Conservation (phyloP, 345 rosid genomes). For the Eucalyptus polybractea region DNA sequence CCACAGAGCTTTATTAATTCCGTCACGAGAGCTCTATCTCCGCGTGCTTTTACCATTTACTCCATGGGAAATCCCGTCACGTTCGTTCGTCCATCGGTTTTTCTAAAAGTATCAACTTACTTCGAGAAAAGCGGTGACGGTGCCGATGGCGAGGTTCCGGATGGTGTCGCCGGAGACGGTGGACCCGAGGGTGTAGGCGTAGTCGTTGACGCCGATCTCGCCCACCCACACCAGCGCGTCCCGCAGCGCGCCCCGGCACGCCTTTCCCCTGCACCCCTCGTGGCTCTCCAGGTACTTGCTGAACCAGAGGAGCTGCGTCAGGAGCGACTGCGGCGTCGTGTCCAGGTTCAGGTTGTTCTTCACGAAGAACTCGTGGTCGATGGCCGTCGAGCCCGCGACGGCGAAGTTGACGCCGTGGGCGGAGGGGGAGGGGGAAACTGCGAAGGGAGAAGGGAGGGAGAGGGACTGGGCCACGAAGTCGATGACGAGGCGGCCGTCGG, state of each 20-base stretch:
- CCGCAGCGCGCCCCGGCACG: slow-evolving; percentile 24
- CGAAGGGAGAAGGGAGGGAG: slow-evolving; percentile 52
- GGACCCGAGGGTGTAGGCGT: slow-evolving; percentile 62
- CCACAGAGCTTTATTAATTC: background rate
- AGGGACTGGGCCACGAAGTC: slow-evolving; percentile 69
- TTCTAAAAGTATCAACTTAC: background rate
- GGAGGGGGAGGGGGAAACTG: background rate
- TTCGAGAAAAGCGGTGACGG: slow-evolving; percentile 35
- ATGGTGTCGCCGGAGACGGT: slow-evolving; percentile 35
- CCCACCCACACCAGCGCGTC: slow-evolving; percentile 87
- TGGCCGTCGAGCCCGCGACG: slow-evolving; percentile 72
- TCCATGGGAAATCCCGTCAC: background rate
- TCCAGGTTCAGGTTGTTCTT: slow-evolving; percentile 57
- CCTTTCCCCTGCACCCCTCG: slow-evolving; percentile 21
- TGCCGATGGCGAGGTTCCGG: slow-evolving; percentile 27
- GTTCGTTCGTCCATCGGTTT: background rate
- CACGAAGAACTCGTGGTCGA: slow-evolving; percentile 65
- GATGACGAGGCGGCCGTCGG: slow-evolving; percentile 79
- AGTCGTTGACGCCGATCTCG: slow-evolving; percentile 88
- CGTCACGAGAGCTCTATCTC: background rate
- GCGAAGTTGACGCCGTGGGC: slow-evolving; percentile 71
- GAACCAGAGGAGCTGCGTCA: slow-evolving; percentile 69
- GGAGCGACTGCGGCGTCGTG: slow-evolving; percentile 59
- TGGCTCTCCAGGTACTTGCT: slow-evolving; percentile 26
- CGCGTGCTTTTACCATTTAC: background rate